phyloP scores from a whole-genome alignment of 306 rosid species.

The Fragaria vesca region DNA sequence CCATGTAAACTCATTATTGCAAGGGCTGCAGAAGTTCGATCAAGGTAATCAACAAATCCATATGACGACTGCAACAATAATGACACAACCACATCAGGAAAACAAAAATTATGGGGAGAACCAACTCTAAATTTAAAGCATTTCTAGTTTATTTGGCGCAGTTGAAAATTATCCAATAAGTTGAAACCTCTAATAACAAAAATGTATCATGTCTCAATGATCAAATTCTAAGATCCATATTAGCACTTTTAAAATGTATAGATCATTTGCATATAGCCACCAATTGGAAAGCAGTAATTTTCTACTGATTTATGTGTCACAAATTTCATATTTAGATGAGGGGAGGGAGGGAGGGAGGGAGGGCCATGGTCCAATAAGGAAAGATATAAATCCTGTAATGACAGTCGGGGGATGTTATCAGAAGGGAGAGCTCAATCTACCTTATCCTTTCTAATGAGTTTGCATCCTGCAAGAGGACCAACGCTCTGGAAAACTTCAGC shows the following conservation, averaged over 20 bases:
- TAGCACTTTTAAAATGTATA: background rate
- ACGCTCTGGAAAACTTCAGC: conserved; percentile 67
- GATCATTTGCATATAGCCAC: background rate
- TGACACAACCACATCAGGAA: conserved; percentile 7
- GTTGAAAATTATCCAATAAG: background rate
- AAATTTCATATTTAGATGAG: background rate
- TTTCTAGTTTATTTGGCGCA: background rate
- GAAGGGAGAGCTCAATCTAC: conserved; percentile 19
- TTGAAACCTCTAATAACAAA: background rate
- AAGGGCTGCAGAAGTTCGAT: conserved; percentile 66
- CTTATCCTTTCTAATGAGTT: conserved; percentile 85
- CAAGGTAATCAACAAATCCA: conserved; percentile 83
- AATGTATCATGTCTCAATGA: background rate
- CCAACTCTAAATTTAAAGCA: background rate
- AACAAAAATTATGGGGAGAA: background rate
- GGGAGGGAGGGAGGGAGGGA: background rate
- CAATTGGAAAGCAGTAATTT: background rate
- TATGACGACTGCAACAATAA: conserved; percentile 64
- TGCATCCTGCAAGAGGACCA: conserved; percentile 84
- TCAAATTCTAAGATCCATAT: background rate
- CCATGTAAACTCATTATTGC: conserved; percentile 79
- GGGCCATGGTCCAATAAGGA: background rate
- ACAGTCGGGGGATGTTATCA: background rate
- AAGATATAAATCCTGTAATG: background rate
- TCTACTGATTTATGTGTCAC: background rate